Evolutionary conservation across 2,329 filamentous ascomycete genomes (phyloP).

Genomic region (Cladosporium austrohemisphaericum): DNA sequence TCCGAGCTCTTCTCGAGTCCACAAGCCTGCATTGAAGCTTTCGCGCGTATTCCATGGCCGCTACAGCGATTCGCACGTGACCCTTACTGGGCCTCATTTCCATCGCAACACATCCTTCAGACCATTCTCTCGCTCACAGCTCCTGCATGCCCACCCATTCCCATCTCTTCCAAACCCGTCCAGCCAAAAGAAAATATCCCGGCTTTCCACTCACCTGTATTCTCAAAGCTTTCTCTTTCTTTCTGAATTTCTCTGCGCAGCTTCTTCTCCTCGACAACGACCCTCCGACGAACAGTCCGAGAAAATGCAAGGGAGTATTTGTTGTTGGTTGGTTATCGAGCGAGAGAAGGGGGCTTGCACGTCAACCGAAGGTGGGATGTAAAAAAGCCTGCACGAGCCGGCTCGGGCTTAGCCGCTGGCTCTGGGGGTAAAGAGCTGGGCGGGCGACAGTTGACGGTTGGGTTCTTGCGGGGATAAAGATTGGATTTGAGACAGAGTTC

Average conservation of each 20-base stretch:
- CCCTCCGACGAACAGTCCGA: conserved; percentile 14
- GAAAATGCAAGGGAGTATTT: conserved; percentile 11
- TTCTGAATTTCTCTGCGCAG: conserved; percentile 4
- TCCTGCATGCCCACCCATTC: neutral
- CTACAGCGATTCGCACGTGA: too few relatives aligned
- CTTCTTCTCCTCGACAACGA: conserved; percentile 14
- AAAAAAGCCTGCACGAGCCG: conserved; percentile 12
- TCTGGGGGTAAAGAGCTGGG: too few relatives aligned
- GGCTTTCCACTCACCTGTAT: conserved; percentile 8
- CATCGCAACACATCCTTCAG: neutral
- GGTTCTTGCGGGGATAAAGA: too few relatives aligned
- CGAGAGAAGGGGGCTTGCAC: conserved; percentile 2
- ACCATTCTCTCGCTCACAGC: too few relatives aligned
- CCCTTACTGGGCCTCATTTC: neutral
- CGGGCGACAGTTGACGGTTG: too few relatives aligned
- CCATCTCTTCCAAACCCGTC: neutral
- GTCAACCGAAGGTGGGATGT: conserved; percentile 12
- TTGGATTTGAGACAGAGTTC: too few relatives aligned
- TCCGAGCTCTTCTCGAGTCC: too few relatives aligned
- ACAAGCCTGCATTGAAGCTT: too few relatives aligned
- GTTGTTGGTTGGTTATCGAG: neutral
- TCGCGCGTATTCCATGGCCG: too few relatives aligned
- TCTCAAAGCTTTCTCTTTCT: conserved; percentile 6
- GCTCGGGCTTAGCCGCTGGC: conserved; percentile 4
- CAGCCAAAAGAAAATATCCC: neutral